A percentile compares a stretch with the other conserved stretches of the same genome.
These are phyloP conservation scores for Talaromyces trachyspermus DNA, from an alignment of 495 filamentous ascomycete species.

Conservation along the genomic window DNA sequence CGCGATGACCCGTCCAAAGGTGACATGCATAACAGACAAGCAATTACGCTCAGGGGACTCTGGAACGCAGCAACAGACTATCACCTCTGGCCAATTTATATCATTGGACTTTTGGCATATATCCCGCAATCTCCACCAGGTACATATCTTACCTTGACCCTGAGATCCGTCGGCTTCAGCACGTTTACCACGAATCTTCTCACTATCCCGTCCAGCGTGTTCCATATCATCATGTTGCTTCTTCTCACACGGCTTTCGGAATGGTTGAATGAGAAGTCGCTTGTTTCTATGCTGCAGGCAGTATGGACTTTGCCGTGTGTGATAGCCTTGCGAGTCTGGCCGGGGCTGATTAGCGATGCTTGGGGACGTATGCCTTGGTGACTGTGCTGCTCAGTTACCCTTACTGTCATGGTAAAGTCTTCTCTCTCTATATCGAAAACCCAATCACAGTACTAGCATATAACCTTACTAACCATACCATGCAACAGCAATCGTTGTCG, in stretches of 20 bases:
- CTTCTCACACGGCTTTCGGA: constrained; percentile 36
- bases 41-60: constrained; percentile 37
- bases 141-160: constrained; percentile 56
- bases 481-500: constrained; percentile 46
- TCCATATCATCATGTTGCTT: constrained; percentile 22
- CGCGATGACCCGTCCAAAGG: constrained; percentile 68
- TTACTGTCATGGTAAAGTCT: constrained; percentile 38
- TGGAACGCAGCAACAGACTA: constrained; percentile 41
- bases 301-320: constrained; percentile 50
- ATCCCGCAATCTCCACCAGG: constrained; percentile 41
- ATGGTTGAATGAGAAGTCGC: constrained; percentile 35
- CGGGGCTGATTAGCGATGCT: constrained; percentile 24
- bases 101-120: constrained; percentile 23
- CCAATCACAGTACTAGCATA: neutral
- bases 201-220: constrained; percentile 45
- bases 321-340: constrained; percentile 37
- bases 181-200: constrained; percentile 62
- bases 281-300: constrained; percentile 38
- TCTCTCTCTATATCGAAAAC: neutral
- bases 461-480: neutral
- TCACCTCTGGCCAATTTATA: constrained; percentile 1
- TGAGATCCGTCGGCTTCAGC: constrained; percentile 52
- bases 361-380: constrained; percentile 48
- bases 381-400: constrained; percentile 46
- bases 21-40: constrained; percentile 55